These are phyloP conservation scores for Oryza officinalis DNA, from an alignment of 176 grass and related monocot genomes.

Conservation along the genomic window DNA sequence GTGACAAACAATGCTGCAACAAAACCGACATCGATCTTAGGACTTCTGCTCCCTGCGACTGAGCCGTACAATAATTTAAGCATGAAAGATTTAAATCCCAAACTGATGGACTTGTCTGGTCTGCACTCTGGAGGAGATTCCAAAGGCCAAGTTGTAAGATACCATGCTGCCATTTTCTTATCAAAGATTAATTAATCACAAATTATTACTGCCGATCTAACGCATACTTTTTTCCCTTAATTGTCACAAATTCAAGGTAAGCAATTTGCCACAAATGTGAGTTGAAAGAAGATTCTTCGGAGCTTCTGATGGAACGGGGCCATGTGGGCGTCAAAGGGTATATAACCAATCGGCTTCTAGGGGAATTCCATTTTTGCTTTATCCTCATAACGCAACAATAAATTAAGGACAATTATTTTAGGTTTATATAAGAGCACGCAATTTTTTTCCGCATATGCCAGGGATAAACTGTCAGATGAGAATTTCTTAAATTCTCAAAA, in stretches of 20 bases:
- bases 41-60: too few relatives aligned
- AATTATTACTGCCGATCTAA: not conserved
- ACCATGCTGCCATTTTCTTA: conserved; percentile 11
- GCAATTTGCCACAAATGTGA: not conserved
- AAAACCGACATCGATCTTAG: too few relatives aligned
- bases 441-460: conserved; percentile 30
- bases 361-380: conserved; percentile 27
- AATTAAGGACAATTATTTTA: not conserved
- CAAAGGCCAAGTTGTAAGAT: conserved; percentile 21
- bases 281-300: conserved; percentile 26
- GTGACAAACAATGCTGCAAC: too few relatives aligned
- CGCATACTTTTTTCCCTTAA: not conserved
- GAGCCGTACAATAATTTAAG: too few relatives aligned
- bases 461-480: conserved; percentile 7
- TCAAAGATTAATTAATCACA: not conserved
- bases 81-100: not conserved
- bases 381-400: not conserved
- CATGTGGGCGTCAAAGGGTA: not conserved
- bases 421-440: not conserved
- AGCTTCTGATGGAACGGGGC: conserved; percentile 26
- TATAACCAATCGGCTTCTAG: conserved; percentile 3
- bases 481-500: not conserved
- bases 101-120: not conserved
- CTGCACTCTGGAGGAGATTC: conserved; percentile 13
- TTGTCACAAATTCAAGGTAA: not conserved